These are phyloP conservation scores for Monosporascus sp. DNA, from an alignment of 2,329 filamentous ascomycete genomes.

Conservation along the genomic window DNA sequence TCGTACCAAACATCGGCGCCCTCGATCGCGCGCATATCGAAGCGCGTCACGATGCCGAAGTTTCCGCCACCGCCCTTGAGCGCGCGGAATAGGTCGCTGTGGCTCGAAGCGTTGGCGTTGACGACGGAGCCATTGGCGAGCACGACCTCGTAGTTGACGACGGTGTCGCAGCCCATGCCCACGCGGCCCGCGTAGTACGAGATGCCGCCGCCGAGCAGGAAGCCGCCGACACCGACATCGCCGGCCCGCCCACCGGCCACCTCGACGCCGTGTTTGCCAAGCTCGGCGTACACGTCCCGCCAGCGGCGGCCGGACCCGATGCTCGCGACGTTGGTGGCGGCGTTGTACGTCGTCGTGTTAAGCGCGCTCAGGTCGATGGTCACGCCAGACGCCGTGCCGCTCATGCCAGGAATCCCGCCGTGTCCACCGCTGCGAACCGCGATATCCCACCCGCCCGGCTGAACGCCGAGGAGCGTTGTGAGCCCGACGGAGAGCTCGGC, in stretches of 20 bases:
- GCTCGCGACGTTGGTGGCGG: constrained; percentile 21
- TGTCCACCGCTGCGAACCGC: too few species aligned
- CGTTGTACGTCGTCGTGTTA: constrained; percentile 21
- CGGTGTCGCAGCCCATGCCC: not conserved
- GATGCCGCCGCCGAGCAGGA: constrained; percentile 12
- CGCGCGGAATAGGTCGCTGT: constrained; percentile 37
- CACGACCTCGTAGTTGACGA: constrained; percentile 35
- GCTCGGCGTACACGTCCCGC: constrained; percentile 16
- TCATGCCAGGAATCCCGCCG: too few species aligned
- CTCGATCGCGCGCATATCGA: constrained; percentile 25
- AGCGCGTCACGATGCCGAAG: constrained; percentile 34
- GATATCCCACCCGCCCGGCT: too few species aligned
- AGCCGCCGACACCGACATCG: constrained; percentile 20
- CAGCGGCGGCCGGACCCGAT: constrained; percentile 26
- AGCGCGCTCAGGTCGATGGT: constrained; percentile 26
- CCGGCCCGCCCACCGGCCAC: constrained; percentile 19
- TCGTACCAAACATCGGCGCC: not conserved
- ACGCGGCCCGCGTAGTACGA: not conserved
- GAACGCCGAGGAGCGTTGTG: too few species aligned
- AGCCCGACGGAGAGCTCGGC: too few species aligned
- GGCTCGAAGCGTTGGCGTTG: constrained; percentile 28
- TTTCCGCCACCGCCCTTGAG: constrained; percentile 32
- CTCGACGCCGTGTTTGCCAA: constrained; percentile 11
- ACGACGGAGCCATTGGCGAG: constrained; percentile 33
- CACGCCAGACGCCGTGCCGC: constrained; percentile 9